Evolutionary conservation across 495 filamentous ascomycete species (phyloP).

Genomic region (Trichoderma erinaceum): DNA sequence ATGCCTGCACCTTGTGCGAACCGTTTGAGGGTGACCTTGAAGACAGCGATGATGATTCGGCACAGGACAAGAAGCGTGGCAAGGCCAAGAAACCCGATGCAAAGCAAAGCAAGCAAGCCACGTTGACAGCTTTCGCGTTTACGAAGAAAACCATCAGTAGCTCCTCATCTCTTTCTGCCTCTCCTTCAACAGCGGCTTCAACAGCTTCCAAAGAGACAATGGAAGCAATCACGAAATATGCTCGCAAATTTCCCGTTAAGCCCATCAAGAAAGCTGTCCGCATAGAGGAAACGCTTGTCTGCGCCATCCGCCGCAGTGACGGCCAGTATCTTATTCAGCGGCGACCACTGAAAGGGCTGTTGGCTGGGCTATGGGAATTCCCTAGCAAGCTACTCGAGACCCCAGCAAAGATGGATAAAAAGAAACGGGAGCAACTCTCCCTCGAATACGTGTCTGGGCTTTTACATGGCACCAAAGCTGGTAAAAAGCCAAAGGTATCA

Average conservation of each 20-base stretch:
- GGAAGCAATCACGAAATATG: constrained; percentile 31
- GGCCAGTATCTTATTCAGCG: constrained; percentile 36
- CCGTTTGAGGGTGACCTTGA: constrained; percentile 25
- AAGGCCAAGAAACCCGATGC: not conserved
- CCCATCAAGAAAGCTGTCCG: constrained; percentile 36
- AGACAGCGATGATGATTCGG: not conserved
- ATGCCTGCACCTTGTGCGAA: constrained; percentile 34
- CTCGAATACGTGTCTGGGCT: constrained; percentile 23
- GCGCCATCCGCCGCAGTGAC: constrained; percentile 32
- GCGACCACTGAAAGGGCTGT: constrained; percentile 37
- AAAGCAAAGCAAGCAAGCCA: constrained; percentile 17
- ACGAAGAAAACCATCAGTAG: constrained; percentile 10
- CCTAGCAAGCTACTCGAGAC: constrained; percentile 32
- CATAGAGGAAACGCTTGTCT: constrained; percentile 40
- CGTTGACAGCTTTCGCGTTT: constrained; percentile 13
- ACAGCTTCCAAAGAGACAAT: constrained; percentile 16
- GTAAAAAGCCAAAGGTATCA: constrained; percentile 19
- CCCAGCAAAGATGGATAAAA: constrained; percentile 19
- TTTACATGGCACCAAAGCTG: not conserved
- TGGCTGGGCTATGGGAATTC: constrained; percentile 43
- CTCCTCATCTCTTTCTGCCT: constrained; percentile 11
- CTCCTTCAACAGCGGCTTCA: not conserved
- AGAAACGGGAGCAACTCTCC: constrained; percentile 22
- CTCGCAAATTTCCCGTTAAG: constrained; percentile 36
- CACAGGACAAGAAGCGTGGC: constrained; percentile 5